phyloP scores from a whole-genome alignment of 768 basidiomycete genomes.

The Leccinum arenicola region DNA sequence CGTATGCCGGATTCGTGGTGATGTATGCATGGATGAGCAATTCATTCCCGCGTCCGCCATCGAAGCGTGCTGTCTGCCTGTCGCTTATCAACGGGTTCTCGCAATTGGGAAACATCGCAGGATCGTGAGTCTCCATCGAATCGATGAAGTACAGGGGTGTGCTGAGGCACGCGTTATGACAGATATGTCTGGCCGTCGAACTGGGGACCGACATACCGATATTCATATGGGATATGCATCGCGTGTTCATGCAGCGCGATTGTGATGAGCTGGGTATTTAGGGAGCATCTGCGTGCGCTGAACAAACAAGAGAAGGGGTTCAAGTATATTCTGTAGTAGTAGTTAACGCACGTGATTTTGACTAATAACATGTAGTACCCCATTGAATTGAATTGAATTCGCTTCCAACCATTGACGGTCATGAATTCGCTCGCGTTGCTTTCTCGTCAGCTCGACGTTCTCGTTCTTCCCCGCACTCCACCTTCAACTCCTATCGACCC shows the following conservation, averaged over 20 bases:
- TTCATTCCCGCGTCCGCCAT: conserved; percentile 71
- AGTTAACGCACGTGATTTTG: conserved; percentile 6
- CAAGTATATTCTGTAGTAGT: conserved; percentile 45
- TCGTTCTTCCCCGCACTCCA: conserved; percentile 58
- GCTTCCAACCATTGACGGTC: not conserved
- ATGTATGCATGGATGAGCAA: conserved; percentile 54
- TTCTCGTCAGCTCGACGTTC: conserved; percentile 78
- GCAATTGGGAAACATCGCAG: conserved; percentile 80
- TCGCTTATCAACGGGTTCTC: conserved; percentile 81
- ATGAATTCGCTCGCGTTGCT: conserved; percentile 86
- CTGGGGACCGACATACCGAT: conserved; percentile 73
- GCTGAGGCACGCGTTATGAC: conserved; percentile 5
- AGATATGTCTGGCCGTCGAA: conserved; percentile 64
- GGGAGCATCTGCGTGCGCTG: conserved; percentile 39
- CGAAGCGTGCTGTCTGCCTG: conserved; percentile 81
- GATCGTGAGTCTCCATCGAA: conserved; percentile 58
- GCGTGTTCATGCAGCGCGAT: conserved; percentile 50
- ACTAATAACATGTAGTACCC: not conserved
- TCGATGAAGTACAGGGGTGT: not conserved
- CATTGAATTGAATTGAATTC: not conserved
- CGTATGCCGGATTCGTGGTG: conserved; percentile 68
- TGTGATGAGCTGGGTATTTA: conserved; percentile 48
- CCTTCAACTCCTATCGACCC: conserved; percentile 53
- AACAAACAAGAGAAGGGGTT: conserved; percentile 40
- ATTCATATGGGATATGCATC: conserved; percentile 74